A percentile compares a stretch with the other conserved stretches of the same genome.
phyloP scores from a whole-genome alignment of 1,139 yeast genomes.

The Debaryomyces fabryi region DNA sequence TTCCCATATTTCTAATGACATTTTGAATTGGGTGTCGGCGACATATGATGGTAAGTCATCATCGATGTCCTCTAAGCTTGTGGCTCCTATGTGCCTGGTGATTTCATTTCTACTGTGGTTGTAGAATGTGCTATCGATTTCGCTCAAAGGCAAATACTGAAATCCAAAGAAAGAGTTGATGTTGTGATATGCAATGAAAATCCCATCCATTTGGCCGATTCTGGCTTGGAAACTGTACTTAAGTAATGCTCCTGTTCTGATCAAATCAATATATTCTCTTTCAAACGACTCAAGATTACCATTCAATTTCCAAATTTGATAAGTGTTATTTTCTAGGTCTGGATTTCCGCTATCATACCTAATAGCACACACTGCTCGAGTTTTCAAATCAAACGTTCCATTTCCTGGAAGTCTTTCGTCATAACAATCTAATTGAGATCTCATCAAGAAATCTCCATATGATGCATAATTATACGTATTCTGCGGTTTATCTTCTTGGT shows the following conservation, averaged over 20 bases:
- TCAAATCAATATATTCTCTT: conserved; percentile 75
- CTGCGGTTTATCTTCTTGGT: conserved; percentile 21
- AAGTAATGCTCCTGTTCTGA: conserved; percentile 69
- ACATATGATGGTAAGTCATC: conserved; percentile 48
- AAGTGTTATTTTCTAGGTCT: conserved; percentile 56
- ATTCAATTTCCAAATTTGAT: conserved; percentile 59
- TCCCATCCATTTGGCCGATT: conserved; percentile 97
- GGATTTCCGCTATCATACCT: conserved; percentile 76
- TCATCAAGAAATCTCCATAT: conserved; percentile 69
- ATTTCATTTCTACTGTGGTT: conserved; percentile 19
- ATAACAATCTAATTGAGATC: conserved; percentile 90
- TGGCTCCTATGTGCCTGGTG: conserved; percentile 43
- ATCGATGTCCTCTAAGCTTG: conserved; percentile 25
- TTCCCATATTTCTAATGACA: conserved; percentile 62
- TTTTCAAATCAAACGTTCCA: conserved; percentile 90
- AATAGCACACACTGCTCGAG: conserved; percentile 87
- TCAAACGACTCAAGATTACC: conserved; percentile 81
- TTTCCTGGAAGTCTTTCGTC: conserved; percentile 81
- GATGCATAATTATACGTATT: conserved; percentile 70
- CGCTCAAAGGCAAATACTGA: conserved; percentile 77
- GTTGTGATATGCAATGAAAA: conserved; percentile 89
- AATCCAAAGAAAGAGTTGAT: conserved; percentile 82
- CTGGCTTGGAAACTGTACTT: conserved; percentile 91
- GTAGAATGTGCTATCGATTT: conserved; percentile 58
- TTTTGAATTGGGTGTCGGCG: conserved; percentile 73